Conservation (phyloP, 441 rosid genomes). For the Adansonia madagascariensis region DNA sequence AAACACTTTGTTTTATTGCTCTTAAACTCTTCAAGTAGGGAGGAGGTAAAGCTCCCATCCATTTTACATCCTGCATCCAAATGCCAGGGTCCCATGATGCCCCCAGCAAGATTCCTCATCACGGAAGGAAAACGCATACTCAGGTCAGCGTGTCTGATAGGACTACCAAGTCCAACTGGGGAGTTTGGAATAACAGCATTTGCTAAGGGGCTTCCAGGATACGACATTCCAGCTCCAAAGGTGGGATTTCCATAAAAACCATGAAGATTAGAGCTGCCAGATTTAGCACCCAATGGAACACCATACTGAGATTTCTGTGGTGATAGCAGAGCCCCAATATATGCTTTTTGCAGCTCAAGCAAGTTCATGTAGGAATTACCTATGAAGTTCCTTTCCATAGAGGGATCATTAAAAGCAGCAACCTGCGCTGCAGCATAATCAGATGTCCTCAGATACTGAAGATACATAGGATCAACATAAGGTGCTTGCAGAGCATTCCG, state of each 20-base stretch:
- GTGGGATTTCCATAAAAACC: constrained; percentile 64
- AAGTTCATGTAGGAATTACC: constrained; percentile 61
- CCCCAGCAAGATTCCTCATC: constrained; percentile 56
- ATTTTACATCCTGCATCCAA: constrained; percentile 49
- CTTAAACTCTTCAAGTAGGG: constrained; percentile 83
- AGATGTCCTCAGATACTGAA: constrained; percentile 39
- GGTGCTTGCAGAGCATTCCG: constrained; percentile 65
- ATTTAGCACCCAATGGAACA: constrained; percentile 50
- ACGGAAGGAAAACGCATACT: constrained; percentile 57
- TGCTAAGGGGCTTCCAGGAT: constrained; percentile 73
- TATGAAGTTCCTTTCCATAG: constrained; percentile 54
- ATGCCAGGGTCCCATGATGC: constrained; percentile 66
- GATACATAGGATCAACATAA: constrained; percentile 50
- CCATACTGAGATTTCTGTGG: constrained; percentile 73
- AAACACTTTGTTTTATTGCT: constrained; percentile 74
- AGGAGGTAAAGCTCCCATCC: constrained; percentile 67
- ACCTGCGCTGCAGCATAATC: constrained; percentile 58
- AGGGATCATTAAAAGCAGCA: constrained; percentile 55
- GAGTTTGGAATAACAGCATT: constrained; percentile 59
- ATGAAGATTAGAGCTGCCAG: constrained; percentile 59
- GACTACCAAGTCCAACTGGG: constrained; percentile 63
- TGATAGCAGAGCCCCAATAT: constrained; percentile 54
- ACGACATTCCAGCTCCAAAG: constrained; percentile 64
- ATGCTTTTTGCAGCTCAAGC: constrained; percentile 71
- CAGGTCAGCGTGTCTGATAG: constrained; percentile 63